Base-by-base conservation (phyloP, 2,329 filamentous ascomycete species). In the Fusarium nanum region DNA sequence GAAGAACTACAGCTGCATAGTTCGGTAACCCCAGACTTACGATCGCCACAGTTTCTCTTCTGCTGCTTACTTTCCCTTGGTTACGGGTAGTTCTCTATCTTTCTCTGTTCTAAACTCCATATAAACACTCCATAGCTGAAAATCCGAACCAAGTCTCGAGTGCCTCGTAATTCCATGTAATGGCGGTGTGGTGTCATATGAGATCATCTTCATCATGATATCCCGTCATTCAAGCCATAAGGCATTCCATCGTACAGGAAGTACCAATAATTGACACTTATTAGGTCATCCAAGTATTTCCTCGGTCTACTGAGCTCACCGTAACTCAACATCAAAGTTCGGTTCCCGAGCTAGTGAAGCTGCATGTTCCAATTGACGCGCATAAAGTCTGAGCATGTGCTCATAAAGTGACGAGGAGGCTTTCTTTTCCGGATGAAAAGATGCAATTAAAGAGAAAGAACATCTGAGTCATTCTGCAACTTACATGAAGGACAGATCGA, bases 111-210 rank as follows among this genome's bases (percentile, higher is more conserved):
- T 5, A 28, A 22, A 27, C 22, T 25, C 12, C 22, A 13, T 16
- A 8, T 7, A 9, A 37, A 5, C n/a, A 20, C 16, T 7, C 14
- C 16, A 23, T 20, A 34, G 16, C 8, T 20, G 32, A 6, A 23
- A 14, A 14, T 14, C 22, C 4, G 16, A 25, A 18, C 16, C 30
- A 37, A 34, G 13, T 4, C 12, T 18, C 22, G 23, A 13, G 20
- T 12, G 20, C 23, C 44, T 8, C 23, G 2, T 18, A 14, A 28
- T 22, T 12, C 14, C 10, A n/a, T 27, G 22, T 16, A 23, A 42
- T 42, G 6, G 52, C 32, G 42, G 52, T 57, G 42, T 57, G 52
- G 30, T 57, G 27, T 18, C 42, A 57, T 56, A 41, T 27, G n/a
- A n/a, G 18, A 42, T 57, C 53, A 47, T 40, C 6, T 28, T 47